These are phyloP conservation scores for Amanita pallidorosea DNA, from an alignment of 768 basidiomycete genomes.

Conservation along the genomic window DNA sequence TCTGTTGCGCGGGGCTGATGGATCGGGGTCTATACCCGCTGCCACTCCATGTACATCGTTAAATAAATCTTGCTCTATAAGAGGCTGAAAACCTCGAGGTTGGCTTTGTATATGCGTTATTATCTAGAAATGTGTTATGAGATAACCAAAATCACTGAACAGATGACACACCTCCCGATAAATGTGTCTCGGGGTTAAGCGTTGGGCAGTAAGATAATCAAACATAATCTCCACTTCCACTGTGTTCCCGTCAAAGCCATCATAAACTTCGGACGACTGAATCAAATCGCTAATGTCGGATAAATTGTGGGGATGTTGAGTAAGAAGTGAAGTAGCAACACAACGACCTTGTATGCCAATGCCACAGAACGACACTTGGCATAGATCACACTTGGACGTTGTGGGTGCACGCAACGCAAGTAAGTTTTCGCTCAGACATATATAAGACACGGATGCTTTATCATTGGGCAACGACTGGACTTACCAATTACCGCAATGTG, in stretches of 20 bases:
- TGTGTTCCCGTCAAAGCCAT: conserved; percentile 67
- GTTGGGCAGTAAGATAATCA: conserved; percentile 60
- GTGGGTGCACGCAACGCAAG: conserved; percentile 63
- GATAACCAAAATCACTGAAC: neutral
- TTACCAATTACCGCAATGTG: conserved; percentile 74
- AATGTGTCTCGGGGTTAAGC: conserved; percentile 57
- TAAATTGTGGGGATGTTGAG: conserved; percentile 63
- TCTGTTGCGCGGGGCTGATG: conserved; percentile 44
- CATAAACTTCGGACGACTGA: conserved; percentile 67
- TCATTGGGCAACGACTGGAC: conserved; percentile 9
- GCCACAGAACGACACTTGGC: conserved; percentile 75
- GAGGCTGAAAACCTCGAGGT: conserved; percentile 50
- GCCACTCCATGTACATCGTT: conserved; percentile 52
- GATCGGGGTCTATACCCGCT: conserved; percentile 43
- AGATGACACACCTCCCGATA: conserved; percentile 54
- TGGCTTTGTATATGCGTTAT: conserved; percentile 47
- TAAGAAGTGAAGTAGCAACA: conserved; percentile 39
- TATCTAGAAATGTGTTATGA: conserved; percentile 32
- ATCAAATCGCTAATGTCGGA: conserved; percentile 65
- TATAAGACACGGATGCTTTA: neutral
- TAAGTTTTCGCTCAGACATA: conserved; percentile 50
- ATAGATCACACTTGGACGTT: conserved; percentile 79
- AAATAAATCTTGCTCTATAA: conserved; percentile 65
- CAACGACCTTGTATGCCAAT: conserved; percentile 71
- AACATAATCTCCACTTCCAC: conserved; percentile 80